A percentile compares a stretch with the other conserved stretches of the same genome.
These are phyloP conservation scores for Xylaria nigripes DNA, from an alignment of 495 filamentous ascomycete species.

Conservation along the genomic window DNA sequence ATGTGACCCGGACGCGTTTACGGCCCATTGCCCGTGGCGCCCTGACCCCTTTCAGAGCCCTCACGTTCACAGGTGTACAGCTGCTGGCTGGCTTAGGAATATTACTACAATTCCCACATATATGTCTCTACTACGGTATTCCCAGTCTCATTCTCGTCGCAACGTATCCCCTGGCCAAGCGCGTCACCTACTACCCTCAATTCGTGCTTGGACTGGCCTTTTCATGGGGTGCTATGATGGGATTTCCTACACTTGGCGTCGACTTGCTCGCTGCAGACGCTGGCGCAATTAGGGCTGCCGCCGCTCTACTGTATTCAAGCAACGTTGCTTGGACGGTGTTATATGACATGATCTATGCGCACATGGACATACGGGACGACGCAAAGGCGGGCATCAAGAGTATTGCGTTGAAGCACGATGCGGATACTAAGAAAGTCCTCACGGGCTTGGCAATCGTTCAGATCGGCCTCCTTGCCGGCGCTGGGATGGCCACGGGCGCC, in stretches of 20 bases:
- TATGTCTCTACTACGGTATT: constrained; percentile 79
- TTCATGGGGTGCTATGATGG: constrained; percentile 95
- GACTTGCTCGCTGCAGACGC: constrained; percentile 66
- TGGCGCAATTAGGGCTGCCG: constrained; percentile 53
- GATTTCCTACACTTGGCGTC: constrained; percentile 84
- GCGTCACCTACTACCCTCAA: constrained; percentile 91
- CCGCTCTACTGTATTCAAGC: constrained; percentile 69
- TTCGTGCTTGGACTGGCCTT: constrained; percentile 87
- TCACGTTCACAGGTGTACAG: constrained; percentile 77
- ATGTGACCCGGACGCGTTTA: constrained; percentile 78
- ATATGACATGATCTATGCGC: constrained; percentile 98
- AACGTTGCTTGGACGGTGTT: constrained; percentile 91
- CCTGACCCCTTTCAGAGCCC: constrained; percentile 60
- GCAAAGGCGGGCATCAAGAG: constrained; percentile 88
- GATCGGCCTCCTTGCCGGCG: constrained; percentile 67
- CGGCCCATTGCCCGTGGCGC: constrained; percentile 86
- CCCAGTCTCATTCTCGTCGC: constrained; percentile 77
- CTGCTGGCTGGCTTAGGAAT: constrained; percentile 72
- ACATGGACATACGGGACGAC: constrained; percentile 97
- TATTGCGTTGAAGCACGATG: constrained; percentile 82
- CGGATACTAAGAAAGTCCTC: constrained; percentile 79
- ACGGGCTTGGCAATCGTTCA: constrained; percentile 67
- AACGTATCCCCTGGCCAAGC: constrained; percentile 84
- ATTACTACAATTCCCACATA: constrained; percentile 75
- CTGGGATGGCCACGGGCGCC: constrained; percentile 63